Evolutionary conservation across 1,139 yeast species (phyloP).

Genomic region (Dujonia santamariae): DNA sequence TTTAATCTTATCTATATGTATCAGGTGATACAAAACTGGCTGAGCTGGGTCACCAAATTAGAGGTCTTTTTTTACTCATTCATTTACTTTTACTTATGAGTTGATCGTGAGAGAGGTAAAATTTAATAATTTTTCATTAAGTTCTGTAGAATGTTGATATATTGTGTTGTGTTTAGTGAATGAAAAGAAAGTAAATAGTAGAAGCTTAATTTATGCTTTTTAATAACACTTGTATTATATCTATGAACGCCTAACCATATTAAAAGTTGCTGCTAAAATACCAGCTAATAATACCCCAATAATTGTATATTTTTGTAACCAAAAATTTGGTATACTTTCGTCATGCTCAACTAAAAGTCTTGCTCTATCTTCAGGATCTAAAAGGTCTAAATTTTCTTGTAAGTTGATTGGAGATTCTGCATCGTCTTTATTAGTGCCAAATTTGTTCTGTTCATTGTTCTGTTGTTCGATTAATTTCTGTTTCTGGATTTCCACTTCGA

Average conservation of each 20-base stretch:
- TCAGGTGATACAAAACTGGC: no score
- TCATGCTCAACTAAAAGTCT: slow-evolving; percentile 31
- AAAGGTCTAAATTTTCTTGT: slow-evolving; percentile 22
- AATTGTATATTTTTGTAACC: slow-evolving; percentile 16
- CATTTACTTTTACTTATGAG: no score
- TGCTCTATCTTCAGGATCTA: slow-evolving; percentile 48
- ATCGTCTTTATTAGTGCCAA: slow-evolving; percentile 8
- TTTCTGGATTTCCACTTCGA: slow-evolving; percentile 16
- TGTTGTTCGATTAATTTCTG: slow-evolving; percentile 8
- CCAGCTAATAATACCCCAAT: slow-evolving; percentile 34
- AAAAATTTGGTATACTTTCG: slow-evolving; percentile 11
- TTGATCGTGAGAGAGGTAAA: no score
- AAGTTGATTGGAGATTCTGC: slow-evolving; percentile 17
- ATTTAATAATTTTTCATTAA: no score
- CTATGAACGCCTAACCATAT: slow-evolving; percentile 13
- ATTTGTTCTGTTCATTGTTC: slow-evolving; percentile 7
- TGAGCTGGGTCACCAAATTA: no score
- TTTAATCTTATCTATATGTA: no score
- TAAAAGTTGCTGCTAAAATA: slow-evolving; percentile 21
- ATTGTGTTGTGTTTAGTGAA: no score
- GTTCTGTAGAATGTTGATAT: no score
- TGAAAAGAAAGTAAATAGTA: no score
- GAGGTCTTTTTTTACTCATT: no score
- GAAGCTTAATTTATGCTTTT: no score
- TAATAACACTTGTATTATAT: no score